phyloP scores from a whole-genome alignment of 1,139 yeast species.

The Hanseniaspora sp. region DNA sequence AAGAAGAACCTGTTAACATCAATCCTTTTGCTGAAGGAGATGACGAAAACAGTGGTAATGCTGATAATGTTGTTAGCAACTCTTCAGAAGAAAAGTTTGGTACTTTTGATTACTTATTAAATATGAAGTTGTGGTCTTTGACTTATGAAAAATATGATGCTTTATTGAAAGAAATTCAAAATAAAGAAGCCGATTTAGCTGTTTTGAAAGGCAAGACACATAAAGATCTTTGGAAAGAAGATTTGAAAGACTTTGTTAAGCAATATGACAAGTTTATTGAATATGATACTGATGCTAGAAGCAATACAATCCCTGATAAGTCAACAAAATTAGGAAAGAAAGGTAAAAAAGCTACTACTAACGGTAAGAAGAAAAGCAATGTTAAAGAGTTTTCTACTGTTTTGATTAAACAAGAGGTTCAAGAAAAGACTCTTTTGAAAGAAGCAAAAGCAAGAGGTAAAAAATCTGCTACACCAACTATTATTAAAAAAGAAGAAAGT shows the following conservation, averaged over 20 bases:
- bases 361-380: conserved; percentile 22
- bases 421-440: conserved; percentile 16
- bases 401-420: conserved; percentile 25
- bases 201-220: conserved; percentile 57
- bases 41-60: conserved; percentile 4
- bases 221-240: conserved; percentile 78
- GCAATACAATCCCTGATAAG: conserved; percentile 25
- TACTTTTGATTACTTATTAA: conserved; percentile 62
- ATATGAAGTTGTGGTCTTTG: conserved; percentile 89
- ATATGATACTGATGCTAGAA: conserved; percentile 40
- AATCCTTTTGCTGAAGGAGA: conserved; percentile 4
- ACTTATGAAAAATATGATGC: conserved; percentile 81
- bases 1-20: conserved; percentile 18
- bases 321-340: conserved; percentile 24
- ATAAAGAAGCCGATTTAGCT: conserved; percentile 62
- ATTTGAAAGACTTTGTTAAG: conserved; percentile 59
- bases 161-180: conserved; percentile 59
- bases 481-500: conserved; percentile 23
- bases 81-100: conserved; percentile 37
- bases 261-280: conserved; percentile 57
- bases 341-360: conserved; percentile 22
- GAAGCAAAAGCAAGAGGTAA: conserved; percentile 20
- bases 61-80: conserved; percentile 22
- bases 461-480: conserved; percentile 18
- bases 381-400: conserved; percentile 26